Conservation (phyloP, 2,329 filamentous ascomycete species). For the Claviceps fusiformis region DNA sequence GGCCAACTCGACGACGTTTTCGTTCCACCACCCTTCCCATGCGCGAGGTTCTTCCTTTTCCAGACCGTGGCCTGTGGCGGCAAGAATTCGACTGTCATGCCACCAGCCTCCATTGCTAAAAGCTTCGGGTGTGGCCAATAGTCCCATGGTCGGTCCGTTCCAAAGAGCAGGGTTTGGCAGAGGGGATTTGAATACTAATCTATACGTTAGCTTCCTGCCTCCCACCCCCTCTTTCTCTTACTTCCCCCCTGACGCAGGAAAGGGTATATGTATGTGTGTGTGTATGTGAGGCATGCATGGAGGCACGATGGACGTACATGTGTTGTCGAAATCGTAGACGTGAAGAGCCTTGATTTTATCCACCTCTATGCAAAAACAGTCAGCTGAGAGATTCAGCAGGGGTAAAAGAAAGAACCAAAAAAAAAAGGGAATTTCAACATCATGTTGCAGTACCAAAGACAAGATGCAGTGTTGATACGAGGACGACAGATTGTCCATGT, state of each 20-base stretch:
- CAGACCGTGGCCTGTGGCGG: conserved; percentile 69
- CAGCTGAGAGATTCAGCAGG: neutral
- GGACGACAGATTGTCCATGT: neutral
- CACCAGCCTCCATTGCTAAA: conserved; percentile 89
- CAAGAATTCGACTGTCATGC: conserved; percentile 81
- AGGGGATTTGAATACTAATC: conserved; percentile 73
- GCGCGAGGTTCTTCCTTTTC: conserved; percentile 69
- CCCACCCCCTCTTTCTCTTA: neutral
- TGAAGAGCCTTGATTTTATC: conserved; percentile 67
- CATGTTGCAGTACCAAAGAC: neutral
- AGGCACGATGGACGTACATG: conserved; percentile 49
- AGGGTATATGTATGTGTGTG: too few species aligned
- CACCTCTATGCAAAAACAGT: conserved; percentile 28
- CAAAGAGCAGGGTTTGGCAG: conserved; percentile 81
- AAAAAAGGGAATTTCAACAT: neutral
- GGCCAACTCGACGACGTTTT: conserved; percentile 71
- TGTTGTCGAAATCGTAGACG: conserved; percentile 98
- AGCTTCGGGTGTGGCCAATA: conserved; percentile 59
- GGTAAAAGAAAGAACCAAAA: neutral
- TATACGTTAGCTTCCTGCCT: neutral
- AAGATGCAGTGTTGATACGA: neutral
- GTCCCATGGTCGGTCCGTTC: conserved; percentile 64
- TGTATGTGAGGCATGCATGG: neutral
- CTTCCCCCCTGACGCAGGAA: too few species aligned
- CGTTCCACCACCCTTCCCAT: conserved; percentile 96